Base-by-base conservation (phyloP, 2,329 filamentous ascomycete species). In the Didymella arachidicola region DNA sequence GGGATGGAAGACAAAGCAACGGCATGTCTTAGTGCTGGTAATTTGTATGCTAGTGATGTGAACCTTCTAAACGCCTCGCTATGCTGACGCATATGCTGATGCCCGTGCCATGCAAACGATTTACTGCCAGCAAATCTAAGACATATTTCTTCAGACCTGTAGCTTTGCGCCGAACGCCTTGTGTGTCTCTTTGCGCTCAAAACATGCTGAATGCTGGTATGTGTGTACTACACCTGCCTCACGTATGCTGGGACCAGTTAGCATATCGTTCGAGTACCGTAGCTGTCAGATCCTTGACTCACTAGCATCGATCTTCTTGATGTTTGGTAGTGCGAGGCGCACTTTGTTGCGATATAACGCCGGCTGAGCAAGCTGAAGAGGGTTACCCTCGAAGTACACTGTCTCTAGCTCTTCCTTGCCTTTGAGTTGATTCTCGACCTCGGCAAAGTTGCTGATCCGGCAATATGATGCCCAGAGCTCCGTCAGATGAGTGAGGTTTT, bases 291-390 rank as follows among this genome's bases (percentile, higher is more conserved):
- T 22, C 16, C 3, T 42, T 1, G 44, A 30, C 93, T 87, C 83
- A 97, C 94, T 96, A 59, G 95, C 95, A 86, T 99, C 95, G 75
- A 99, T 97, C 81, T 99, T 93, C 74, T 86, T 86, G 51, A 99
- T 81, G 77, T 95, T 90, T 57, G 95, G 95, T 77, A 99, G 78
- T 32, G 93, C 90, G 76, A 99, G 79, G 59, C 89, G 85, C 42
- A 99, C 87, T 80, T 99, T 99, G 79, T 97, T 98, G 71, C 95
- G 84, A 78, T 99, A 99, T 61, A 97, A 79, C 1, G 91, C 91
- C n/a, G 91, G 90, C 4, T 86, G 87, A 53, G 84, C 85, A 60
- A 87, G 82, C 79, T 99, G 95, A 68, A 99, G 77, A 26, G 93
- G 94, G 71, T 96, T 97, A 1, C 93, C 93, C 75, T 99, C 95